Percentiles rank a stretch among this genome's conserved stretches.
Conservation (phyloP, 345 rosid species). For the Eucalyptus cloeziana region DNA sequence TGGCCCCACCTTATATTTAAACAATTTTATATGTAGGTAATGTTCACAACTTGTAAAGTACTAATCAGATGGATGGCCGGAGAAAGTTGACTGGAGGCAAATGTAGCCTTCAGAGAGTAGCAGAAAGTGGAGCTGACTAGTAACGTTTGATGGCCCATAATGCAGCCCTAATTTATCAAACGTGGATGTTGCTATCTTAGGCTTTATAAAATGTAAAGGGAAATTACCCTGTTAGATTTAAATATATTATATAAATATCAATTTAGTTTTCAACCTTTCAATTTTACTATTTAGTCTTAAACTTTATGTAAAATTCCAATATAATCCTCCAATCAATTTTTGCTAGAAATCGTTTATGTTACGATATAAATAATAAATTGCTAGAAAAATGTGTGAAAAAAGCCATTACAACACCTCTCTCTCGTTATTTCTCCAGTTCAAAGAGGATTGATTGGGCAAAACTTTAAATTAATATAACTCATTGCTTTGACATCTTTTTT, state of each 20-base stretch:
- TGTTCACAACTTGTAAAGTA: not conserved
- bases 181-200: not conserved
- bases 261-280: rapidly evolving
- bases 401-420: not conserved
- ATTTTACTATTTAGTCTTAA: not conserved
- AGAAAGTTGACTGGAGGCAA: not conserved
- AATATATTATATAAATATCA: rapidly evolving
- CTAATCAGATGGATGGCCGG: not conserved
- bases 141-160: not conserved
- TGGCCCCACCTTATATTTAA: not conserved
- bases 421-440: not conserved
- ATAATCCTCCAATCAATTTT: not conserved
- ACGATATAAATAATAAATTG: rapidly evolving
- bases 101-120: not conserved
- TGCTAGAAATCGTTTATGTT: rapidly evolving
- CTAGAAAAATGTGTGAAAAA: not conserved
- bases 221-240: not conserved
- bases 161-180: not conserved
- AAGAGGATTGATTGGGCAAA: not conserved
- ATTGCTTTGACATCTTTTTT: not conserved
- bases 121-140: not conserved
- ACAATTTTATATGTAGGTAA: not conserved
- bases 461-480: not conserved
- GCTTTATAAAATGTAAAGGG: not conserved
- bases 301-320: not conserved